Conservation (phyloP, 768 basidiomycete genomes). For the Cyclocybe aegerita region DNA sequence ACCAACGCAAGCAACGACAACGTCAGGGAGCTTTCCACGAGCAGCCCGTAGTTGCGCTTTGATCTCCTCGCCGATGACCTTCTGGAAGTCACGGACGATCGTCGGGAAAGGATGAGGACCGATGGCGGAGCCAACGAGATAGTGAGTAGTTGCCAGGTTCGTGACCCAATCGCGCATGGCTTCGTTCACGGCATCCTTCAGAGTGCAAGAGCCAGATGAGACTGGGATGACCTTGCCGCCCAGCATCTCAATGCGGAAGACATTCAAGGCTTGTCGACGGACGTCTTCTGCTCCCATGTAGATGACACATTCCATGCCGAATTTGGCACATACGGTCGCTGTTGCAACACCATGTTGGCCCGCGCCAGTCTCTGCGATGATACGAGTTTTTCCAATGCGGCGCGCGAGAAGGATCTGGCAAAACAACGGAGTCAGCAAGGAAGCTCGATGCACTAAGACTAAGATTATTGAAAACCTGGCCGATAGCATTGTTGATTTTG, state of each 20-base stretch:
- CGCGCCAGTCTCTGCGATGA: slow-evolving; percentile 98
- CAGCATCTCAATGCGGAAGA: slow-evolving; percentile 97
- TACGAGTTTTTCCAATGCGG: slow-evolving; percentile 91
- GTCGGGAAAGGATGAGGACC: slow-evolving; percentile 99
- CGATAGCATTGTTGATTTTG: slow-evolving; percentile 99
- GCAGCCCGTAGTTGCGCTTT: slow-evolving; percentile 75
- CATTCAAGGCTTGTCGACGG: slow-evolving; percentile 92
- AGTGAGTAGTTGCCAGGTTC: slow-evolving; percentile 90
- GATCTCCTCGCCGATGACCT: slow-evolving; percentile 93
- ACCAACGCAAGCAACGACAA: slow-evolving; percentile 94
- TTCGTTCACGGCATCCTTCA: slow-evolving; percentile 99
- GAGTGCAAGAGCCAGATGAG: slow-evolving; percentile 87
- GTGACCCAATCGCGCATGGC: slow-evolving; percentile 99
- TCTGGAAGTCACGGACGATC: slow-evolving; percentile 97
- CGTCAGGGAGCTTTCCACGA: slow-evolving; percentile 88
- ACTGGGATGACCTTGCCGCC: slow-evolving; percentile 96
- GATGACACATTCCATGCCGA: slow-evolving; percentile 91
- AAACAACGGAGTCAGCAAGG: background rate
- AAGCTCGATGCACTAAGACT: background rate
- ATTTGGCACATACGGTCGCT: slow-evolving; percentile 96
- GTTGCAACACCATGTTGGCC: slow-evolving; percentile 99
- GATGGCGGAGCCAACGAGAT: slow-evolving; percentile 95
- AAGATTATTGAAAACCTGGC: slow-evolving; percentile 57
- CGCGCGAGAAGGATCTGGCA: slow-evolving; percentile 86
- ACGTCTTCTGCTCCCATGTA: slow-evolving; percentile 99